A percentile compares a stretch with the other conserved stretches of the same genome.
Evolutionary conservation across 1,284 basidiomycete genomes (phyloP).

Genomic region (Cystobasidium pallidum): DNA sequence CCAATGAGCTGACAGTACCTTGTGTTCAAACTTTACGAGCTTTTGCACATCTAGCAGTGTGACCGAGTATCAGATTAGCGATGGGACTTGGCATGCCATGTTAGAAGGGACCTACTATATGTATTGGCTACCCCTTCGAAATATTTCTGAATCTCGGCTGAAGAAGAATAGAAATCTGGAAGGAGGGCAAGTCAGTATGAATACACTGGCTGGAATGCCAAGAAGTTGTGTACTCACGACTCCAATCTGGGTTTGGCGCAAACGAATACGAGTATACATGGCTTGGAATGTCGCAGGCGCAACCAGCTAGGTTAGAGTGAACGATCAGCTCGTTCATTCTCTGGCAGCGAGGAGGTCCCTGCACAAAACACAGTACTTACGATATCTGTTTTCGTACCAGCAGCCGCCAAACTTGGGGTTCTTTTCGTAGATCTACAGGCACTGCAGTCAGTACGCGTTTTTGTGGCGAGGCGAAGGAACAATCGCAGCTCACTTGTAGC

Average conservation of each 20-base stretch:
- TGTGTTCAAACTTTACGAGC: conserved; percentile 60
- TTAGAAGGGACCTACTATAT: conserved; percentile 60
- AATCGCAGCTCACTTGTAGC: conserved; percentile 8
- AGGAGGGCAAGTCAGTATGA: conserved; percentile 47
- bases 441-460: background rate
- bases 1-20: conserved; percentile 62
- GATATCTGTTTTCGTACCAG: conserved; percentile 44
- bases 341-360: background rate
- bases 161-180: conserved; percentile 66
- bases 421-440: conserved; percentile 42
- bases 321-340: background rate
- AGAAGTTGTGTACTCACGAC: conserved; percentile 4
- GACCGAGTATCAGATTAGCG: too few species aligned
- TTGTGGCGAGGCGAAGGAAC: background rate
- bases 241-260: conserved; percentile 16
- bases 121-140: conserved; percentile 64
- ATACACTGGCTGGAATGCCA: too few species aligned
- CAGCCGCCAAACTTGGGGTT: conserved; percentile 40
- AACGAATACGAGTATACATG: conserved; percentile 22
- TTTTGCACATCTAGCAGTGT: conserved; percentile 14
- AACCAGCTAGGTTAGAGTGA: background rate
- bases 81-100: too few species aligned
- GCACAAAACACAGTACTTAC: background rate
- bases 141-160: conserved; percentile 64
- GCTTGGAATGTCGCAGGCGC: conserved; percentile 40